Evolutionary conservation across 108 stramenopile species (phyloP).

Genomic region (Poteriospumella lacustris): DNA sequence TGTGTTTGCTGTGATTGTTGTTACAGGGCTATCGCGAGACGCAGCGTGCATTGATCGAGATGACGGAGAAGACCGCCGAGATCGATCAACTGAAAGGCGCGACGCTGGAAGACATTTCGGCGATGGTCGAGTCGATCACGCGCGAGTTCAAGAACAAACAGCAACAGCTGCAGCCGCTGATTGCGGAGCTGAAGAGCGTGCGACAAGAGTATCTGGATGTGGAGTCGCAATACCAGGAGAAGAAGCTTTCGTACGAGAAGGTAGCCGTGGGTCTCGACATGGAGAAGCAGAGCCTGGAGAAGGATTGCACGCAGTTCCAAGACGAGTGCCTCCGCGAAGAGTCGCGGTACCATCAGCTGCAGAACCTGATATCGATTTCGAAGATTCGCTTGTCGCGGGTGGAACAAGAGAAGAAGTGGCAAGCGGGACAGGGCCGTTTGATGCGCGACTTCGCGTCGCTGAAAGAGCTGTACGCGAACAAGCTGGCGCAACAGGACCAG

Average conservation of each 20-base stretch:
- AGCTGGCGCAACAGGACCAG: constrained; percentile 51
- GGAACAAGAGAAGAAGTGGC: constrained; percentile 53
- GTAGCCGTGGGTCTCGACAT: constrained; percentile 51
- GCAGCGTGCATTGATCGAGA: constrained; percentile 50
- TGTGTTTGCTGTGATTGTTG: background rate
- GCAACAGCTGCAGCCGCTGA: constrained; percentile 53
- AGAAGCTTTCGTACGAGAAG: constrained; percentile 51
- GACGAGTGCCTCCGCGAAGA: constrained; percentile 49
- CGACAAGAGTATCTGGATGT: constrained; percentile 51
- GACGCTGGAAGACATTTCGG: constrained; percentile 69
- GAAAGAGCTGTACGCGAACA: constrained; percentile 52
- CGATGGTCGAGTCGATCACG: constrained; percentile 53
- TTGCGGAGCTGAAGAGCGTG: constrained; percentile 33
- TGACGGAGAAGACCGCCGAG: constrained; percentile 54
- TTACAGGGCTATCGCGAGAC: constrained; percentile 57
- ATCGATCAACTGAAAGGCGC: constrained; percentile 62
- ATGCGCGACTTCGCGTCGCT: constrained; percentile 50
- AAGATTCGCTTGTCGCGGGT: constrained; percentile 42
- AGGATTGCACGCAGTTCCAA: constrained; percentile 52
- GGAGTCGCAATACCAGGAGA: constrained; percentile 44
- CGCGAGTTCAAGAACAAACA: constrained; percentile 57
- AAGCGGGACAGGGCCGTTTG: constrained; percentile 49
- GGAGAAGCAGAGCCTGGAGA: constrained; percentile 59
- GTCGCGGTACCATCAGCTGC: constrained; percentile 35
- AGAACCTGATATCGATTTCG: constrained; percentile 46